Conservation (phyloP, 768 basidiomycete genomes). For the Phanerodontia chrysosporium region DNA sequence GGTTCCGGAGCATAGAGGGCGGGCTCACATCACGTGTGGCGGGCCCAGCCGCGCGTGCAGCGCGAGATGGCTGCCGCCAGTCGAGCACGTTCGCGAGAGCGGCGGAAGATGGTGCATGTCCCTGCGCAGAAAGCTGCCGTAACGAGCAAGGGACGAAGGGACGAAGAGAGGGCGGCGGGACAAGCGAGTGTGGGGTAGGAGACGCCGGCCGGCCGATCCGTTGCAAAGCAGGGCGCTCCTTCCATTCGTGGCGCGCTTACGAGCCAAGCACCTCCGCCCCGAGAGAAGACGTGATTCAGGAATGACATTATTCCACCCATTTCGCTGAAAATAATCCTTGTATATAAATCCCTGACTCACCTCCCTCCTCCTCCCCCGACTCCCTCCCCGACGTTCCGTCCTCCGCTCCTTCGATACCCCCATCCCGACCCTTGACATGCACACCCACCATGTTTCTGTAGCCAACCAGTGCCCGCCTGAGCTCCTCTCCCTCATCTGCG, state of each 20-base stretch:
- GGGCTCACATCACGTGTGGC: not conserved
- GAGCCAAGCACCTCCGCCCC: not conserved
- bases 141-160: not conserved
- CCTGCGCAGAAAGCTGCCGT: not conserved
- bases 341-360: conserved; percentile 8
- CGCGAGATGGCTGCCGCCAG: not conserved
- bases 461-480: conserved; percentile 61
- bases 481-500: conserved; percentile 68
- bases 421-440: not conserved
- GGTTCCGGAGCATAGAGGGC: not conserved
- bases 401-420: not conserved
- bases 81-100: not conserved
- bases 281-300: conserved; percentile 5
- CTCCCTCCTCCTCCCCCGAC: not conserved
- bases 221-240: conserved; percentile 4
- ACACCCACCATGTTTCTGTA: conserved; percentile 9
- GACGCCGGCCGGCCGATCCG: conserved; percentile 5
- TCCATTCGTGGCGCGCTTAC: not conserved
- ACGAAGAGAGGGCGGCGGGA: not conserved
- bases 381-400: not conserved
- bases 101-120: not conserved
- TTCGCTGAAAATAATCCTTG: not conserved
- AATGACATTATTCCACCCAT: not conserved
- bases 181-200: not conserved
- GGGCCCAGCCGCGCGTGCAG: not conserved